Percentiles rank a stretch among this genome's conserved stretches.
Evolutionary conservation across 352 stramenopile genomes (phyloP).

Genomic region (Pythium coloratum): DNA sequence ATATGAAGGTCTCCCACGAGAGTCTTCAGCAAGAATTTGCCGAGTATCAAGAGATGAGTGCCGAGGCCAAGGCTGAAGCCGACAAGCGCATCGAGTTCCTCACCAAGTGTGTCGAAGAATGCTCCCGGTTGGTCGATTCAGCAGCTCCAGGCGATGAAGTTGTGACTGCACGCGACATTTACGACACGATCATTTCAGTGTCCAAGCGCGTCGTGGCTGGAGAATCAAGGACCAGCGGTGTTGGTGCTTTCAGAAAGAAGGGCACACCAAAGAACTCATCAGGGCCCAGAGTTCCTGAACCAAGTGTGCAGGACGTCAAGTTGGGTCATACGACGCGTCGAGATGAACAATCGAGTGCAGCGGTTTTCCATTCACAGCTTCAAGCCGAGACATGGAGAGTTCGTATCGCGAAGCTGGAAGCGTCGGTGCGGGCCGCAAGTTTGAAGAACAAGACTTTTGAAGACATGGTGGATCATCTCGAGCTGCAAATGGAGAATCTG

Average conservation of each 20-base stretch:
- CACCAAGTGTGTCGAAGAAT: constrained; percentile 44
- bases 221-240: background rate
- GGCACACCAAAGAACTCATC: background rate
- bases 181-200: constrained; percentile 41
- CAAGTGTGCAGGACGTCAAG: background rate
- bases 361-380: constrained; percentile 13
- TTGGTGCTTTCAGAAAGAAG: background rate
- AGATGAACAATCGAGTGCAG: background rate
- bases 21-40: constrained; percentile 39
- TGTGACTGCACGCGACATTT: constrained; percentile 33
- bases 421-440: constrained; percentile 34
- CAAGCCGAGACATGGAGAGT: constrained; percentile 32
- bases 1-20: constrained; percentile 8
- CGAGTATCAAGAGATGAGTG: constrained; percentile 30
- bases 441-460: constrained; percentile 53
- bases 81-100: constrained; percentile 49
- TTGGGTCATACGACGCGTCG: background rate
- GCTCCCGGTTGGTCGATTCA: constrained; percentile 31
- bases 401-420: constrained; percentile 36
- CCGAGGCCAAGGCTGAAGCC: constrained; percentile 30
- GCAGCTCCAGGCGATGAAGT: constrained; percentile 13
- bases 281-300: background rate
- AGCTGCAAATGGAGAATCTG: constrained; percentile 39
- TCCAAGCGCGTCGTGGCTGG: constrained; percentile 18
- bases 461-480: constrained; percentile 39